phyloP scores from a whole-genome alignment of 129 eudicot genomes.

The Flaveria robusta region DNA sequence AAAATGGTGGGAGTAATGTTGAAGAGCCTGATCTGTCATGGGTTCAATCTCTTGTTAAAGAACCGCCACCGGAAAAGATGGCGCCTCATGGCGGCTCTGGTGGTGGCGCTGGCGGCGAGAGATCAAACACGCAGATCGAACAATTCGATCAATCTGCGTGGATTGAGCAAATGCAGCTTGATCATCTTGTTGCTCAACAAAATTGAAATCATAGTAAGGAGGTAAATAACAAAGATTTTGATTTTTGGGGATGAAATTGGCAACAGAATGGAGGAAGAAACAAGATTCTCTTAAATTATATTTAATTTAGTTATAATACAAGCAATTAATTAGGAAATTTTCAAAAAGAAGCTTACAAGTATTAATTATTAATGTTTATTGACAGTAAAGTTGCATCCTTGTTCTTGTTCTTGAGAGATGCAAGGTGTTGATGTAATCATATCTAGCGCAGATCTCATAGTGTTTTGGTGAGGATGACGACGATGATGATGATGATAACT shows the following conservation, averaged over 20 bases:
- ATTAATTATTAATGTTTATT: slow-evolving; percentile 36
- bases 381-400: slow-evolving; percentile 30
- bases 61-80: slow-evolving; percentile 58
- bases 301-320: slow-evolving; percentile 47
- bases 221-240: slow-evolving; percentile 42
- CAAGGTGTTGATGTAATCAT: slow-evolving; percentile 30
- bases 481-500: slow-evolving; percentile 46
- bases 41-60: slow-evolving; percentile 90
- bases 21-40: slow-evolving; percentile 90
- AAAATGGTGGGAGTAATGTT: slow-evolving; percentile 46
- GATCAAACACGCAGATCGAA: slow-evolving; percentile 24
- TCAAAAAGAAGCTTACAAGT: slow-evolving; percentile 30
- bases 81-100: slow-evolving; percentile 24
- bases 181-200: slow-evolving; percentile 64
- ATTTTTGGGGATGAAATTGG: slow-evolving; percentile 38
- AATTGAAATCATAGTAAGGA: slow-evolving; percentile 34
- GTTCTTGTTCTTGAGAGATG: slow-evolving; percentile 32
- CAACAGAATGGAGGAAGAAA: slow-evolving; percentile 21
- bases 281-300: slow-evolving; percentile 32
- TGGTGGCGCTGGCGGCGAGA: slow-evolving; percentile 3
- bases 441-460: slow-evolving; percentile 37
- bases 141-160: slow-evolving; percentile 64
- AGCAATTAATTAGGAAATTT: slow-evolving; percentile 38
- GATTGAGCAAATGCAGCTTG: slow-evolving; percentile 88
- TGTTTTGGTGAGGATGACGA: slow-evolving; percentile 44